Base-by-base conservation (phyloP, 2,329 filamentous ascomycete species). In the Elsinoe australis region DNA sequence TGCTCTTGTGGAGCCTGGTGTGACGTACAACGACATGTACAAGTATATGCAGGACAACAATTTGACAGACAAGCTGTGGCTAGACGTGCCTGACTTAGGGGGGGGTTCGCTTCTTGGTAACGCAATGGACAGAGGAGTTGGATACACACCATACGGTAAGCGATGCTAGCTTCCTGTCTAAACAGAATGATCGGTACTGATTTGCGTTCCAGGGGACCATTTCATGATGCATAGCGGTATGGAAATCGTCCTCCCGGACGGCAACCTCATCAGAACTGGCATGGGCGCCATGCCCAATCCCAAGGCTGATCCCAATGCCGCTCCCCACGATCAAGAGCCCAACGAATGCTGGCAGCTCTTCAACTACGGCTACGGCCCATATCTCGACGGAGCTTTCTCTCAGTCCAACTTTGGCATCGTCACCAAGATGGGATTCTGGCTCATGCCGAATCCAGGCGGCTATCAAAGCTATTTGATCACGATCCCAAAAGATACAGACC, bases 1-100 rank as follows among this genome's bases (percentile, higher is more conserved):
- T 48, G 71, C 67, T 33, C 59, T 79, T 0, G 66, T 79, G 3
- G 75, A 79, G 56, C 76, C 76, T 0, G 75, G 76, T 1, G 75
- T 79, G 0, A 72, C 74, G 0, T 78, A 71, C 55, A 69, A 71
- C 48, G 67, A 67, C 21, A 61, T 79, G 5, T 67, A 78, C 51
- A 66, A 76, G n/a, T 66, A 72, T 45, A 58, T 76, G n/a, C 60
- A 66, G 51, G 59, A 65, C 55, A 59, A 65, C 44, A 64, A 65
- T 17, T 55, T 73, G 4, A 38, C 42, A 2, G 55, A 58, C 2
- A 56, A 55, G 12, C 57, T 72, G 28, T 73, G 70, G 70, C 59
- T 72, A 12, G 70, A 71, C 48, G 55, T 53, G 2, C 62, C 62
- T 5, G 62, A 64, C 52, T 50, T 64, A 17, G 63, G 61, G 7